Evolutionary conservation across 169 alveolate species (phyloP), one percentile per base, ranked within the genome.

Genomic region (Cyclospora cayetanensis): DNA sequence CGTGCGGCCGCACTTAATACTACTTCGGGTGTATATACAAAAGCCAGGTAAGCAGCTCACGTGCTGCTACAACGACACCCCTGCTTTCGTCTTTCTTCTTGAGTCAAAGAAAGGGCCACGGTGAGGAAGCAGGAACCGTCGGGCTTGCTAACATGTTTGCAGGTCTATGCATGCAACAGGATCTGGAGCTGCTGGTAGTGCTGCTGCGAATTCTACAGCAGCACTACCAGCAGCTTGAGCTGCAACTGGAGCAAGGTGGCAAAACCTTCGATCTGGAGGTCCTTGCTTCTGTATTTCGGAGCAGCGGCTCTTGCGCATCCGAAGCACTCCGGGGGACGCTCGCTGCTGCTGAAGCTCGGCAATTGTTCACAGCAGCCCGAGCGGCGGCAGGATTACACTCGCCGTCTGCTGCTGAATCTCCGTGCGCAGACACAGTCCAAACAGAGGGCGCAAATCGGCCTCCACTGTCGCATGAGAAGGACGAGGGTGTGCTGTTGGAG

Each of bases 161-260:
- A 39, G 63, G 85, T 43, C 35, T 35, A 7, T 25, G 85, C n/a
- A 41, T 72, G 29, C 46, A 35, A 22, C 34, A 55, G 22, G 53
- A 72, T 55, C 15, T 72, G 53, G 60, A 72, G 83, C 46, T 72
- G 83, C 83, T 72, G 9, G 31, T 37, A 55, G 60, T 37, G 34
- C 83, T 72, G 83, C 60, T 72, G 83, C 60, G 39, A 9, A 72
- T 35, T 4, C n/a, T 72, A 4, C 83, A 39, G 55, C 27, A 72
- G 60, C 83, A 72, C 22, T 37, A 37, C 60, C 83, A 72, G 35
- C 83, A 34, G 31, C 83, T 25, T 25, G 60, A 34, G 83, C 83
- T 37, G 83, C 83, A 72, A 34, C 83, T 20, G 83, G 60, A 72
- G 83, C 55, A 72, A 0, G 20, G 60, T 22, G 50, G 22, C 0